These are phyloP conservation scores for Trifolium dubium DNA, from an alignment of 306 rosid species.

Conservation along the genomic window DNA sequence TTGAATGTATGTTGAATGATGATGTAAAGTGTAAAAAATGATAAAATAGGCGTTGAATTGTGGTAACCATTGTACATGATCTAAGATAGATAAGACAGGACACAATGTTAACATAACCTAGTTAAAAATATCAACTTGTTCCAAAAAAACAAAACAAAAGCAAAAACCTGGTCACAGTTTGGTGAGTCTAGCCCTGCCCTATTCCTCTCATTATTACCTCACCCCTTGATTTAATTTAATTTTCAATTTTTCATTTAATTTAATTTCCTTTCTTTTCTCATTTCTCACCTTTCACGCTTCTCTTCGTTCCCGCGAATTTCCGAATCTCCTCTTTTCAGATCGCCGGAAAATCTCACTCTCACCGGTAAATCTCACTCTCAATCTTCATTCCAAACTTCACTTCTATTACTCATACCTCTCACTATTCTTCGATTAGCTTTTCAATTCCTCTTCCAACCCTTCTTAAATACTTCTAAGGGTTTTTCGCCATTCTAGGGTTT, in stretches of 20 bases:
- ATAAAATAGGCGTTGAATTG: too few relatives aligned
- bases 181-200: conserved; percentile 32
- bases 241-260: neutral
- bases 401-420: conserved; percentile 27
- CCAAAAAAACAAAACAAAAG: too few relatives aligned
- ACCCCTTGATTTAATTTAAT: conserved; percentile 32
- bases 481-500: conserved; percentile 42
- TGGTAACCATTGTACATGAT: too few relatives aligned
- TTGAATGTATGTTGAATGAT: too few relatives aligned
- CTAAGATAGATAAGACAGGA: too few relatives aligned
- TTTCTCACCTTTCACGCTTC: conserved; percentile 36
- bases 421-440: conserved; percentile 17
- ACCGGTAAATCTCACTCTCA: conserved; percentile 17
- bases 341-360: conserved; percentile 51
- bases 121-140: too few relatives aligned
- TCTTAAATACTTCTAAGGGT: conserved; percentile 21
- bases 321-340: conserved; percentile 49
- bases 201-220: conserved; percentile 11
- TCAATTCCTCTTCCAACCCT: neutral
- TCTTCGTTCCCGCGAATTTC: conserved; percentile 49
- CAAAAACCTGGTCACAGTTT: conserved; percentile 34
- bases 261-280: neutral
- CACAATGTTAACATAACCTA: too few relatives aligned
- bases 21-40: too few relatives aligned
- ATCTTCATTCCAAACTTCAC: conserved; percentile 23